phyloP scores from a whole-genome alignment of 2,329 filamentous ascomycete genomes.

The Botrytis tulipae region DNA sequence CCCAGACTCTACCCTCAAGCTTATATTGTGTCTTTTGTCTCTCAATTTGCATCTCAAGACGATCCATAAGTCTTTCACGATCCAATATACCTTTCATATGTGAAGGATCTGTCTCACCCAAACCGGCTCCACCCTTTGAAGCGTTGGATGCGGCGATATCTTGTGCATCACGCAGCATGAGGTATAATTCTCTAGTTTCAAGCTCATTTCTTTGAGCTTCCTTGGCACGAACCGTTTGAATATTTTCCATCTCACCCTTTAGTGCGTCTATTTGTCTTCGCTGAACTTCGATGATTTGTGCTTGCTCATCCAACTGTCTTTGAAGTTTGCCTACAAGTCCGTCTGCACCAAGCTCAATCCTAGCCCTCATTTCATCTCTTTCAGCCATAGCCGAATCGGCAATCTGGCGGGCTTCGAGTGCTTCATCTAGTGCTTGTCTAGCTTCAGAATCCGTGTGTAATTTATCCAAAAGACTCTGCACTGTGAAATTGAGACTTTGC shows the following conservation, averaged over 20 bases:
- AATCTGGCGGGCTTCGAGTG: constrained; percentile 84
- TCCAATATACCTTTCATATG: constrained; percentile 92
- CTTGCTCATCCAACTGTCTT: constrained; percentile 89
- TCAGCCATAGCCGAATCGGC: constrained; percentile 95
- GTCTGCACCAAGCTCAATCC: constrained; percentile 87
- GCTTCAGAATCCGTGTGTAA: constrained; percentile 96
- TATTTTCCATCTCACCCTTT: constrained; percentile 83
- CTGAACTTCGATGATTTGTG: constrained; percentile 86
- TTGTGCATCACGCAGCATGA: constrained; percentile 97
- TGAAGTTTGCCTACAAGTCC: constrained; percentile 91
- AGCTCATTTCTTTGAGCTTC: constrained; percentile 93
- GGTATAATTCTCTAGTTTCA: constrained; percentile 92
- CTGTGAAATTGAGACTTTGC: constrained; percentile 95
- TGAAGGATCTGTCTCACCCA: constrained; percentile 64
- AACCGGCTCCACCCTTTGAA: constrained; percentile 48
- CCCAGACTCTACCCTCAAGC: constrained; percentile 89
- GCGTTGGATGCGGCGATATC: constrained; percentile 90
- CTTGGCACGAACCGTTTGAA: constrained; percentile 82
- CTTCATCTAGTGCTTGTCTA: constrained; percentile 86
- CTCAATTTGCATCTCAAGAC: constrained; percentile 92
- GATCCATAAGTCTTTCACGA: constrained; percentile 86
- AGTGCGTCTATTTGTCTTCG: constrained; percentile 80
- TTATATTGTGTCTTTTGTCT: constrained; percentile 97
- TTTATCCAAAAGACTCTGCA: constrained; percentile 92
- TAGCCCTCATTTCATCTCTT: constrained; percentile 87